These are phyloP conservation scores for Tulasnella sp. DNA, from an alignment of 768 basidiomycete genomes.

Conservation along the genomic window DNA sequence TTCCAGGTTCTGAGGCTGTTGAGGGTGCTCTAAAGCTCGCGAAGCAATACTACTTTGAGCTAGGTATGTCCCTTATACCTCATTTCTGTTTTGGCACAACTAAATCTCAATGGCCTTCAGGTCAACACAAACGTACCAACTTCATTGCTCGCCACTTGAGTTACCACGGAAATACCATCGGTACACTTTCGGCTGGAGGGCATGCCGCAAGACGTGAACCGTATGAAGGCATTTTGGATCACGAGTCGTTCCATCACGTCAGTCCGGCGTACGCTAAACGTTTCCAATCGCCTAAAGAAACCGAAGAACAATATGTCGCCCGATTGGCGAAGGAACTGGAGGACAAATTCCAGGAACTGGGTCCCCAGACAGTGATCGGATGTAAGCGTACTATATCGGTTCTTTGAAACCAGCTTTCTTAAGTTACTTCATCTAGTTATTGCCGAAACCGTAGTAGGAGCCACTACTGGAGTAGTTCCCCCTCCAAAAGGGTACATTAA, in stretches of 20 bases:
- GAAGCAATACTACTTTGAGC: conserved; percentile 41
- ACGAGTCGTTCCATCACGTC: conserved; percentile 64
- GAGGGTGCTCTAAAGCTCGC: conserved; percentile 74
- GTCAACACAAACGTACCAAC: conserved; percentile 56
- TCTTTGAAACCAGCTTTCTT: neutral
- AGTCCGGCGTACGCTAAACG: conserved; percentile 77
- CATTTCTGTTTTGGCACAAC: conserved; percentile 3
- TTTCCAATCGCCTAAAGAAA: conserved; percentile 56
- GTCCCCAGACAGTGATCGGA: conserved; percentile 68
- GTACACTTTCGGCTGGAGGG: conserved; percentile 51
- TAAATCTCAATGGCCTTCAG: conserved; percentile 24
- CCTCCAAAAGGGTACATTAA: conserved; percentile 40
- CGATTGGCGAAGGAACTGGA: conserved; percentile 70
- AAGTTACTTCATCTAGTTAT: conserved; percentile 38
- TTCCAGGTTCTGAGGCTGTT: conserved; percentile 74
- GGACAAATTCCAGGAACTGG: conserved; percentile 69
- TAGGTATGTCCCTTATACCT: conserved; percentile 13
- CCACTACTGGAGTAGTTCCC: conserved; percentile 60
- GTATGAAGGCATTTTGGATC: conserved; percentile 52
- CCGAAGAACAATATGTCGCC: conserved; percentile 66
- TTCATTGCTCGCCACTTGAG: conserved; percentile 69
- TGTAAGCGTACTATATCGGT: conserved; percentile 35
- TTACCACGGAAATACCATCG: conserved; percentile 76
- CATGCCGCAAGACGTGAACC: conserved; percentile 56
- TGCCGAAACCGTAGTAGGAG: conserved; percentile 80